phyloP scores from a whole-genome alignment of 352 stramenopile species.

The Saprolegnia diclina region DNA sequence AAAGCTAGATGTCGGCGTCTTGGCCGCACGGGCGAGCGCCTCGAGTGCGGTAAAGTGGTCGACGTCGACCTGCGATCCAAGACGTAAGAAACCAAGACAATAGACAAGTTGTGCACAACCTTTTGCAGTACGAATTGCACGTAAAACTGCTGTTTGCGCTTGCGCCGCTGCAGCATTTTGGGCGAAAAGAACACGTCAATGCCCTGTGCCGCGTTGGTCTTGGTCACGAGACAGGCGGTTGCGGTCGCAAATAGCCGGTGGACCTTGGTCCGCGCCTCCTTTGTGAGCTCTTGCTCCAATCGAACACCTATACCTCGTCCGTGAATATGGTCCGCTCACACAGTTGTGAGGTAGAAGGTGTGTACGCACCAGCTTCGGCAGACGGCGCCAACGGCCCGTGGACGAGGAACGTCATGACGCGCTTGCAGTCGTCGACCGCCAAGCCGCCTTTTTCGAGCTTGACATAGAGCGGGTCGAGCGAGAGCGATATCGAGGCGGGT shows the following conservation, averaged over 20 bases:
- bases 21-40: constrained; percentile 39
- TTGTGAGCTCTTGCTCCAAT: constrained; percentile 53
- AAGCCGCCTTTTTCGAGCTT: constrained; percentile 58
- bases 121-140: constrained; percentile 68
- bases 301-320: constrained; percentile 36
- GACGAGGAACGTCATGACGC: constrained; percentile 51
- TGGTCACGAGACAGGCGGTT: constrained; percentile 55
- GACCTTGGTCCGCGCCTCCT: constrained; percentile 49
- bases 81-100: neutral
- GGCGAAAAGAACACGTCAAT: constrained; percentile 53
- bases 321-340: neutral
- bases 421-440: constrained; percentile 40
- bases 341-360: neutral
- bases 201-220: constrained; percentile 45
- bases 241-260: constrained; percentile 59
- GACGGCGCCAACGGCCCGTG: constrained; percentile 38
- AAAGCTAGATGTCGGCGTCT: constrained; percentile 48
- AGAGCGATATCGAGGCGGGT: constrained; percentile 41
- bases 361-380: constrained; percentile 35
- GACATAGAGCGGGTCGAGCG: constrained; percentile 58
- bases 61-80: constrained; percentile 41
- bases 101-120: constrained; percentile 29
- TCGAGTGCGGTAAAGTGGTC: constrained; percentile 74
- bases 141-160: constrained; percentile 46
- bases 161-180: constrained; percentile 63